Conservation (phyloP, 495 filamentous ascomycete species). For the Penicillium pulvis region DNA sequence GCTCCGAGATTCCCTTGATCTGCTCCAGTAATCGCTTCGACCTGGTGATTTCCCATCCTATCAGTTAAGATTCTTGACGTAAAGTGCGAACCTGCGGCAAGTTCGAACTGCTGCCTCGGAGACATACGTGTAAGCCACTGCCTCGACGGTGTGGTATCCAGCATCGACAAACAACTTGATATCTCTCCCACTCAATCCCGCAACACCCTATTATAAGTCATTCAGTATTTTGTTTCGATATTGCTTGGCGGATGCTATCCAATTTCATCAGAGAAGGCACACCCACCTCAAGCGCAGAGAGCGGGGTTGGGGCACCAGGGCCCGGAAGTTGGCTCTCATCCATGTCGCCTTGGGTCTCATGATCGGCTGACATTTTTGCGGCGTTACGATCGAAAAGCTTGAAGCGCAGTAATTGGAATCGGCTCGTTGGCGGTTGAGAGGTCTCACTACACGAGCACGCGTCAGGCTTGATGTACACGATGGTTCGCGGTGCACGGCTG, state of each 20-base stretch:
- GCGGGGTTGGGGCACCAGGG: conserved; percentile 93
- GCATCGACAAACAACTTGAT: conserved; percentile 91
- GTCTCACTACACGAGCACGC: conserved; percentile 6
- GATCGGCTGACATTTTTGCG: conserved; percentile 53
- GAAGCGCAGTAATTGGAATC: not conserved
- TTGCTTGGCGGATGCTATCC: not conserved
- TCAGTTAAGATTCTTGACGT: not conserved
- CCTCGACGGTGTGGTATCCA: conserved; percentile 92
- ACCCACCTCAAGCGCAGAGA: conserved; percentile 81
- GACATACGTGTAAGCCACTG: conserved; percentile 84
- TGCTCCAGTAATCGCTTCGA: conserved; percentile 84
- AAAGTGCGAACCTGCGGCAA: not conserved
- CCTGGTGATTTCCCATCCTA: conserved; percentile 31
- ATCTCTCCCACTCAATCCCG: conserved; percentile 88
- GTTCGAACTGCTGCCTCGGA: not conserved
- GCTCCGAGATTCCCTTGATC: conserved; percentile 96
- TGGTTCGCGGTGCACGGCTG: not conserved
- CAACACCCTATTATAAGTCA: conserved; percentile 59
- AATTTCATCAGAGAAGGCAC: not conserved
- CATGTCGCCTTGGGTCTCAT: conserved; percentile 58
- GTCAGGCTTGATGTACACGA: not conserved
- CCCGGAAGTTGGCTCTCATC: conserved; percentile 69
- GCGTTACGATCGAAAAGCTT: not conserved
- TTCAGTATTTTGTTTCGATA: not conserved
- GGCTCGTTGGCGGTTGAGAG: not conserved